Base-by-base conservation (phyloP, 257 asterid species). In the Buddleja alternifolia region DNA sequence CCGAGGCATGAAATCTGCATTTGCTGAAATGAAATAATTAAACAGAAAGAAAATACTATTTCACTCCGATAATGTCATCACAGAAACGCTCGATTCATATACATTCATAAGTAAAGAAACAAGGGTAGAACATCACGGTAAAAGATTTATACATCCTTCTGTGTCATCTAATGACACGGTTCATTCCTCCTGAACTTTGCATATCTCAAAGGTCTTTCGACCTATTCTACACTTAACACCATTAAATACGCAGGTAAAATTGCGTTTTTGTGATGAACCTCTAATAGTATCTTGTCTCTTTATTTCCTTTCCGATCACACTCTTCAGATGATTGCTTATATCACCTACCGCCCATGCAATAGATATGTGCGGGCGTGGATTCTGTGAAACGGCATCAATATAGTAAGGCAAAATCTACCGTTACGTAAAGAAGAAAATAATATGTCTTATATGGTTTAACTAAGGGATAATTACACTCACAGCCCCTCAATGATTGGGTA, bases 351-450 rank as follows among this genome's bases (percentile, higher is more conserved):
- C 88, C 99, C 97, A 94, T 50, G 96, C 91, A 69, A 94, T 15
- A 7, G 99, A 94, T 78, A 91, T 87, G 72, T 94, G 97, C 39
- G 99, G 99, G 17, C 93, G 96, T 17, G 99, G 92, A 84, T 91
- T 87, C 99, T 94, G 82, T 53, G 53, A 59, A 75, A 42, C 61
- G 63, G 52, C 37, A 62, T 42, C 47, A 73, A 55, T 11, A 32
- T 7, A 21, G 34, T 44, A 8, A 15, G 51, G 17, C 32, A 20
- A 42, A 36, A 34, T 23, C 41, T 3, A 29, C 14, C 7, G 34
- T 70, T 46, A 42, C n/a, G 25, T 9, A 37, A 9, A 37, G 45
- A 32, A 60, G 46, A 16, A 66, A 44, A 6, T 45, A 36, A 2
- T 47, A 36, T 41, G 29, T 14, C 67, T 25, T n/a, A 23, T 45